Conservation (phyloP, 306 rosid genomes). For the Erythrophleum fordii region DNA sequence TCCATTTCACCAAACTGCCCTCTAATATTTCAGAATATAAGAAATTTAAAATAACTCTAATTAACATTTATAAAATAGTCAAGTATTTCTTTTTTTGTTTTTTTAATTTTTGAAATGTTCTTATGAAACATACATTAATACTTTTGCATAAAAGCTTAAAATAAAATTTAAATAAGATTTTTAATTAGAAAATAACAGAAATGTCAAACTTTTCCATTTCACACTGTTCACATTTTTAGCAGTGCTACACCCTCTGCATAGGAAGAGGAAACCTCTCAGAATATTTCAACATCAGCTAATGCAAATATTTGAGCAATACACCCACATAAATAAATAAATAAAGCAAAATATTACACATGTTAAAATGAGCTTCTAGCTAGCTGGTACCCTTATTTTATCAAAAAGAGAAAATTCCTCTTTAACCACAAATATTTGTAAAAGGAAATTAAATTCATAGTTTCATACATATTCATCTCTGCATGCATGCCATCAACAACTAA, state of each 20-base stretch:
- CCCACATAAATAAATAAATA: neutral
- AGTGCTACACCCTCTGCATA: neutral
- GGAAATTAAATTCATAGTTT: neutral
- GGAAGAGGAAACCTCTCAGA: neutral
- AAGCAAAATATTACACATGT: constrained; percentile 40
- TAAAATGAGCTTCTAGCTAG: neutral
- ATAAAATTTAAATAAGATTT: neutral
- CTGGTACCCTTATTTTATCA: neutral
- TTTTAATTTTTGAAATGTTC: no score
- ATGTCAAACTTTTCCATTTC: neutral
- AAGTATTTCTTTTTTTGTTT: no score
- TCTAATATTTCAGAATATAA: no score
- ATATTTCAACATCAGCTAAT: neutral
- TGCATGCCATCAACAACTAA: neutral
- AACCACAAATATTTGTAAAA: constrained; percentile 12
- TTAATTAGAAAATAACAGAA: neutral
- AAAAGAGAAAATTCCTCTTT: constrained; percentile 19
- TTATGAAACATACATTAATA: no score
- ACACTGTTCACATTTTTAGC: neutral
- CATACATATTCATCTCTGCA: neutral
- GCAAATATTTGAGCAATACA: neutral
- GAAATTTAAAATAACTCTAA: no score
- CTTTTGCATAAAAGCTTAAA: no score
- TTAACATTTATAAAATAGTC: no score
- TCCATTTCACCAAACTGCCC: no score